Evolutionary conservation across 2,329 filamentous ascomycete species (phyloP).

Genomic region (Corinectria fuckeliana): DNA sequence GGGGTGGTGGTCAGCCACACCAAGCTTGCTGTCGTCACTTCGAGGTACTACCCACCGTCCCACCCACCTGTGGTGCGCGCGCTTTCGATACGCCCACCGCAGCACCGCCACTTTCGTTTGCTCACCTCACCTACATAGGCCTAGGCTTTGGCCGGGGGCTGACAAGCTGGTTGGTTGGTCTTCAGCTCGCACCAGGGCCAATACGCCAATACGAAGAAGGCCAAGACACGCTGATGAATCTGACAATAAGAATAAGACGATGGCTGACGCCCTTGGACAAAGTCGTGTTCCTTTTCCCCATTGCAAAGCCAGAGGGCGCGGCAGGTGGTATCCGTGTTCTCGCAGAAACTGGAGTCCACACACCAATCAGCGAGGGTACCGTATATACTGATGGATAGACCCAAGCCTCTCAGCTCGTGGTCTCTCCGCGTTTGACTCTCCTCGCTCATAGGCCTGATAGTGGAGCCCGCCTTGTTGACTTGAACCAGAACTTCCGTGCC

Average conservation of each 20-base stretch:
- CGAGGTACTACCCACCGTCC: conserved; percentile 9
- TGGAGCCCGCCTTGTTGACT: conserved; percentile 12
- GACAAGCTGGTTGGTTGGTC: conserved; percentile 4
- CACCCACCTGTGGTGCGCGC: conserved; percentile 14
- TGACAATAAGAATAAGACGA: background rate
- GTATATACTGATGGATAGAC: background rate
- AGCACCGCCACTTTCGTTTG: conserved; percentile 19
- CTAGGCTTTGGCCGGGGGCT: background rate
- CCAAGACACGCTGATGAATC: background rate
- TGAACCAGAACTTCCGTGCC: conserved; percentile 2
- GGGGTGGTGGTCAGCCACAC: conserved; percentile 21
- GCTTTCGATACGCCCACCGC: conserved; percentile 1
- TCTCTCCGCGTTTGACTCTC: conserved; percentile 3
- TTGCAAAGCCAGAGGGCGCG: background rate
- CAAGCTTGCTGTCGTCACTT: background rate
- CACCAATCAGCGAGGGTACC: background rate
- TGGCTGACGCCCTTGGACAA: background rate
- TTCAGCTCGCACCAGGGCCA: conserved; percentile 5
- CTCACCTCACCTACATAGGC: conserved; percentile 7
- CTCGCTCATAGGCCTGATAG: conserved; percentile 9
- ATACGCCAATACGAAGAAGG: conserved; percentile 5
- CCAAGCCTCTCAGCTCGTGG: conserved; percentile 1
- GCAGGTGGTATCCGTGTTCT: background rate
- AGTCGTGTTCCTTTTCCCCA: background rate
- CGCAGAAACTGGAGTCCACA: background rate